A percentile compares a stretch with the other conserved stretches of the same genome.
These are phyloP conservation scores for Pseudopyricularia cyperi DNA, from an alignment of 2,329 filamentous ascomycete genomes.

Conservation along the genomic window DNA sequence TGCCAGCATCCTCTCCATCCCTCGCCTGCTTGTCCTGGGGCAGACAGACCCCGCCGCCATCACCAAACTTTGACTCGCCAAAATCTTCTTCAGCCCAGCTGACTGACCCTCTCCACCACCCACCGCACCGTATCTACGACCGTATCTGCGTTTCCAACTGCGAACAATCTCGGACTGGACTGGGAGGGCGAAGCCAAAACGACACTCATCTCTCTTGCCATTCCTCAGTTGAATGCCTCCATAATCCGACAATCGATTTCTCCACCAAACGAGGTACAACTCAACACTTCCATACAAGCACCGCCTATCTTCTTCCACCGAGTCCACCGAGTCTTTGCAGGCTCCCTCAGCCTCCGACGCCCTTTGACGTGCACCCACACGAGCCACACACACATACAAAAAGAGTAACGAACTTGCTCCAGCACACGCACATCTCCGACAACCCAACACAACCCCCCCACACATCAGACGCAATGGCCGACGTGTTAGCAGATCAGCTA, in stretches of 20 bases:
- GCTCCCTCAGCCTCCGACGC: neutral
- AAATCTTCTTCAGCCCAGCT: neutral
- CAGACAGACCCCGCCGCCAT: neutral
- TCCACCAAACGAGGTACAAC: neutral
- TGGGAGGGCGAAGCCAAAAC: neutral
- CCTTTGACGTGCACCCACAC: neutral
- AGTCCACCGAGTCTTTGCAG: neutral
- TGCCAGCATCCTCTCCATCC: neutral
- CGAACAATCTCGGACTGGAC: too few relatives aligned
- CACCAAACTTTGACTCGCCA: neutral
- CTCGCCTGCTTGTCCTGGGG: neutral
- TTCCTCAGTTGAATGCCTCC: neutral
- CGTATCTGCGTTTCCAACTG: too few relatives aligned
- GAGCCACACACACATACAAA: neutral
- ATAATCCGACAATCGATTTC: neutral
- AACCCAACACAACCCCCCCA: neutral
- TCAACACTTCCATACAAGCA: neutral
- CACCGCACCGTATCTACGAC: too few relatives aligned
- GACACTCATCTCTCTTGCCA: neutral
- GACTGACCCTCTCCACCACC: too few relatives aligned
- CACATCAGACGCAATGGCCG: conserved; percentile 23
- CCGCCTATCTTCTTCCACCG: neutral
- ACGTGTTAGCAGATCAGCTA: conserved; percentile 39
- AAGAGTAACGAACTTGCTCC: too few relatives aligned
- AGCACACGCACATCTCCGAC: neutral